These are phyloP conservation scores for Fremontodendron californicum DNA, from an alignment of 345 rosid genomes.

Conservation along the genomic window DNA sequence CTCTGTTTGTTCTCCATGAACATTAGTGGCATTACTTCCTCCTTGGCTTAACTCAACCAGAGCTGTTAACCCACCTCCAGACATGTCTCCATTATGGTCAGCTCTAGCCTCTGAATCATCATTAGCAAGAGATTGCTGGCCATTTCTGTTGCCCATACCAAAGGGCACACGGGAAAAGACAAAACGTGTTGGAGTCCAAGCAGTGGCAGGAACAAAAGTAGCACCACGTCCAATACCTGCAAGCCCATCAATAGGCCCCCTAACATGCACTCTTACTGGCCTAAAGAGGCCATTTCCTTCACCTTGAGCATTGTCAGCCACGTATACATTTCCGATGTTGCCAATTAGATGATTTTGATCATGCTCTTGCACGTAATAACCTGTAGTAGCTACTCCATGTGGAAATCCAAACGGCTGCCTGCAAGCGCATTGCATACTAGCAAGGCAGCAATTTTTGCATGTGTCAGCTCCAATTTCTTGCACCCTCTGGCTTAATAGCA, in stretches of 20 bases:
- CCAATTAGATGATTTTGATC: conserved; percentile 52
- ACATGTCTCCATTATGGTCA: conserved; percentile 64
- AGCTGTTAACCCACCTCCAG: conserved; percentile 92
- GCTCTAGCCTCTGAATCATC: conserved; percentile 78
- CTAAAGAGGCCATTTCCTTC: conserved; percentile 70
- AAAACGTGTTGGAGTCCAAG: conserved; percentile 86
- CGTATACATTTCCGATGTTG: conserved; percentile 58
- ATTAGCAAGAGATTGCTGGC: conserved; percentile 76
- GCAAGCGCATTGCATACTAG: conserved; percentile 74
- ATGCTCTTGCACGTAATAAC: conserved; percentile 74
- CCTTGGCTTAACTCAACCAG: conserved; percentile 83
- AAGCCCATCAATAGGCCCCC: conserved; percentile 93
- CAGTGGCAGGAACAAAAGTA: conserved; percentile 69
- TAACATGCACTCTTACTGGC: conserved; percentile 84
- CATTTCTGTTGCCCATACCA: conserved; percentile 62
- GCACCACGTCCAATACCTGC: conserved; percentile 94
- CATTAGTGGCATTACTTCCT: conserved; percentile 40
- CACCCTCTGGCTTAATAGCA: conserved; percentile 88
- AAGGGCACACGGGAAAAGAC: conserved; percentile 94
- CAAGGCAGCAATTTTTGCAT: conserved; percentile 74
- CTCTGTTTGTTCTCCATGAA: conserved; percentile 54
- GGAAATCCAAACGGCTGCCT: conserved; percentile 69
- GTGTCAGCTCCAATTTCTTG: conserved; percentile 84
- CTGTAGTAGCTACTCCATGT: conserved; percentile 48
- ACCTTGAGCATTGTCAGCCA: conserved; percentile 65